Base-by-base conservation (phyloP, 768 basidiomycete genomes). In the Saitozyma podzolica region DNA sequence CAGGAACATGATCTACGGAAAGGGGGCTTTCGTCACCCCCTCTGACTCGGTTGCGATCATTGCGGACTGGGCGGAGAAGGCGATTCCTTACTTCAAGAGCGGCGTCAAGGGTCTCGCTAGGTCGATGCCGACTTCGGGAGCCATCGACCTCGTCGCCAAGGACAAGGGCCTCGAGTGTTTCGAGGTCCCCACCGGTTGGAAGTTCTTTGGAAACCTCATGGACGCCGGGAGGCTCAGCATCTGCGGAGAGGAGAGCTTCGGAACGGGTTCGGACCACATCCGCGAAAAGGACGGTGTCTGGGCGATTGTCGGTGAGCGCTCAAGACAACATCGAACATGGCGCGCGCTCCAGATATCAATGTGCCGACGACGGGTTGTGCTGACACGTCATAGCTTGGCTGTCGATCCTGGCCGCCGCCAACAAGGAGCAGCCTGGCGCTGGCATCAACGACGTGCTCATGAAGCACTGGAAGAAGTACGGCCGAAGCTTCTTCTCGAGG, bases 191-290 rank as follows among this genome's bases (percentile, higher is more conserved):
- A 99, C 96, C 19, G 93, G 92, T 89, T 75, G 73, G 66, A 99
- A 99, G 81, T 99, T 99, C 86, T 99, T 99, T 77, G 96, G 96
- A 52, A 99, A 98, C 82, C 83, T 99, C 71, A 99, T 99, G 96
- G 96, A 99, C 78, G 96, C 96, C 17, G 95, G 94, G 0, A 85
- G 92, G 50, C 85, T 99, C 54, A 97, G 95, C 54, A 98, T 99
- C 77, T 99, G 96, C 74, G 96, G 96, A 61, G 96, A 99, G 79
- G 96, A 99, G 82, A 94, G 92, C 4, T 99, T 99, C 80, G 96
- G 96, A 61, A 99, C 96, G 8, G 96, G 96, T n/a, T 98, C 95
- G 13, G 96, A 99, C 81, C 96, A 99, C 80, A 95, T 99, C 72
- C 90, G 96, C 64, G 96, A 99, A 84, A 99, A 99, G 84, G 96